Conservation (phyloP, 768 basidiomycete genomes). For the Mycena sanguinolenta region DNA sequence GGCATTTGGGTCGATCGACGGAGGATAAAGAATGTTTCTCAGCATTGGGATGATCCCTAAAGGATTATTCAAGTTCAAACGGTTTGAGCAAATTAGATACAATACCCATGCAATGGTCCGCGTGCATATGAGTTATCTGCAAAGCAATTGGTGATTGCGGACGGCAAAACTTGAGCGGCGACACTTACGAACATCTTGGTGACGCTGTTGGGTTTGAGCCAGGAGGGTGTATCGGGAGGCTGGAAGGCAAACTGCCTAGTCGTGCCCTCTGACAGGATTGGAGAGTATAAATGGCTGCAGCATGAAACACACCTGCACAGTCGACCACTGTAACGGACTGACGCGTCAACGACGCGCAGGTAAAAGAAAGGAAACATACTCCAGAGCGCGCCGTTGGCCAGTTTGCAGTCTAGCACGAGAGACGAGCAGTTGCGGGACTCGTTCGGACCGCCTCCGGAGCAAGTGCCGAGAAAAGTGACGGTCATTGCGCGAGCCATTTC, state of each 20-base stretch:
- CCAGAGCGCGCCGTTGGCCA: constrained; percentile 72
- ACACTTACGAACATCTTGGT: constrained; percentile 68
- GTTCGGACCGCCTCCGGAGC: constrained; percentile 81
- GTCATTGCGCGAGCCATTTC: constrained; percentile 58
- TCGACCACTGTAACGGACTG: constrained; percentile 73
- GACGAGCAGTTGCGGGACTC: constrained; percentile 83
- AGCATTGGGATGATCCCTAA: constrained; percentile 64
- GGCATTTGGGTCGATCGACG: constrained; percentile 41
- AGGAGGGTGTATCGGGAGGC: constrained; percentile 49
- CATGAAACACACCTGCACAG: constrained; percentile 74
- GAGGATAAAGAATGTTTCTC: constrained; percentile 68
- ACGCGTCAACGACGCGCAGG: constrained; percentile 34
- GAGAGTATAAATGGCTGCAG: neutral
- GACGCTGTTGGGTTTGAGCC: constrained; percentile 62
- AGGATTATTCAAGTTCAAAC: neutral
- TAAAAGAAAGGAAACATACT: constrained; percentile 58
- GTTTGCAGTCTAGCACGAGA: constrained; percentile 68
- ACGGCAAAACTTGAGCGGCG: neutral
- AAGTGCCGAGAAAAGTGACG: constrained; percentile 85
- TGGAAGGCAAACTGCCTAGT: constrained; percentile 74
- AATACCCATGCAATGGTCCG: constrained; percentile 77
- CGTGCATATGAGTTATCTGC: constrained; percentile 55
- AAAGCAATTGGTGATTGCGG: neutral
- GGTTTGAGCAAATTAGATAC: neutral
- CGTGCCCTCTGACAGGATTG: constrained; percentile 35